These are phyloP conservation scores for Miscanthus lutarioriparius DNA, from an alignment of 176 grass and related monocot genomes.

Conservation along the genomic window DNA sequence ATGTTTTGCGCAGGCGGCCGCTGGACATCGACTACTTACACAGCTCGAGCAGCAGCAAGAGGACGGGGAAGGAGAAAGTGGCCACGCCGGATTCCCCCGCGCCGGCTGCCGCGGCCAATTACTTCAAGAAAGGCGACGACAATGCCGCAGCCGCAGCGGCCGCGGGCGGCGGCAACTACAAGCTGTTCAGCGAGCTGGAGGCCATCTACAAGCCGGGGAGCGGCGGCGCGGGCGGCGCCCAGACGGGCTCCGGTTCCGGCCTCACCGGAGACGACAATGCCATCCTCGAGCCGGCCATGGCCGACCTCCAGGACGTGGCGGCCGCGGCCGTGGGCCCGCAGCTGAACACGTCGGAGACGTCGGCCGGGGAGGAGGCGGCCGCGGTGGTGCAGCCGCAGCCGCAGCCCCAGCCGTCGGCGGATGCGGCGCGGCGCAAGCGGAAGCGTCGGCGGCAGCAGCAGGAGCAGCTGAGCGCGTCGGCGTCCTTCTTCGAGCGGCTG, in stretches of 20 bases:
- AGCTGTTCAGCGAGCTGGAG: conserved; percentile 97
- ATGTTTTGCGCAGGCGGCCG: conserved; percentile 58
- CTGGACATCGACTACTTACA: conserved; percentile 91
- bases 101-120: conserved; percentile 18
- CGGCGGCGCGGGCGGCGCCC: conserved; percentile 38
- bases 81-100: conserved; percentile 47
- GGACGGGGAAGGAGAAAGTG: conserved; percentile 63
- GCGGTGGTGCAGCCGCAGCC: conserved; percentile 42
- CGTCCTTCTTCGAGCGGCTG: conserved; percentile 83
- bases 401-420: neutral
- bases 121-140: conserved; percentile 67
- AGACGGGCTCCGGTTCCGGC: conserved; percentile 85
- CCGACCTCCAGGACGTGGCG: conserved; percentile 22
- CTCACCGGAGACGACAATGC: conserved; percentile 84
- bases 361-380: conserved; percentile 70
- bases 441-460: conserved; percentile 72
- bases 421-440: conserved; percentile 49
- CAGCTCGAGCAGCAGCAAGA: conserved; percentile 78
- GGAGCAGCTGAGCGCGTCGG: conserved; percentile 71
- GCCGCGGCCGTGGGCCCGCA: conserved; percentile 1
- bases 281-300: conserved; percentile 43
- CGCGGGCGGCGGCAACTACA: conserved; percentile 63
- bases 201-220: conserved; percentile 95
- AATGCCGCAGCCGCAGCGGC: neutral
- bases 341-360: conserved; percentile 57